Evolutionary conservation across 441 rosid genomes (phyloP), one percentile per base, ranked within the genome.

Genomic region (Erysimum pusillum): DNA sequence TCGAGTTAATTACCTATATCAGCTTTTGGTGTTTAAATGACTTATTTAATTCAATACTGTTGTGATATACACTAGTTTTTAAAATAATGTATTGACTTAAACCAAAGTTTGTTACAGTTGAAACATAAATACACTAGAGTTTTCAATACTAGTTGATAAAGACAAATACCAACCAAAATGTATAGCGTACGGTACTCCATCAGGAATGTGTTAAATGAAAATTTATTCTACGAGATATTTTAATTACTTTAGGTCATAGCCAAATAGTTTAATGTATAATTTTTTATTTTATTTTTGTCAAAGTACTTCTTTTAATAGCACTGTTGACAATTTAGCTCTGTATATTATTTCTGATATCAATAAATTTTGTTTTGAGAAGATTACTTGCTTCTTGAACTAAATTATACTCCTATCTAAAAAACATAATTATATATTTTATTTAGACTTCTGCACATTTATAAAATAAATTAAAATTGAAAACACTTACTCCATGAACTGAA

Each of bases 141-240:
- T 67, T 48, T 59, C 36, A 48, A 49, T 75, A n/a, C n/a, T n/a
- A 38, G 2, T 51, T 59, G 79, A 75, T 48, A 75, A 32, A 67
- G 79, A 67, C 79, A 75, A 46, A 67, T 67, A 75, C 67, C 53
- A 75, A 75, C 53, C 44, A 58, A 59, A 49, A 15, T 53, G 18
- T 39, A 66, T 53, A 10, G 45, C 58, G 35, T 32, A n/a, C 13
- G n/a, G 20, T 36, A 18, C 12, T 7, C 15, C 42, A 20, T 66
- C 15, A 45, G 17, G 56, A 63, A 54, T 64, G 45, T 63, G 15
- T 63, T 63, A 52, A 31, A 53, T 63, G 38, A 42, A 48, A 31
- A 64, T 15, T 46, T 7, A 51, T 49, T 38, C n/a, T 51, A 71
- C 61, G 13, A 65, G n/a, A 45, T 63, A 63, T 15, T 42, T 63